Evolutionary conservation across 306 rosid species (phyloP).

Genomic region (Cucurbita pepo): DNA sequence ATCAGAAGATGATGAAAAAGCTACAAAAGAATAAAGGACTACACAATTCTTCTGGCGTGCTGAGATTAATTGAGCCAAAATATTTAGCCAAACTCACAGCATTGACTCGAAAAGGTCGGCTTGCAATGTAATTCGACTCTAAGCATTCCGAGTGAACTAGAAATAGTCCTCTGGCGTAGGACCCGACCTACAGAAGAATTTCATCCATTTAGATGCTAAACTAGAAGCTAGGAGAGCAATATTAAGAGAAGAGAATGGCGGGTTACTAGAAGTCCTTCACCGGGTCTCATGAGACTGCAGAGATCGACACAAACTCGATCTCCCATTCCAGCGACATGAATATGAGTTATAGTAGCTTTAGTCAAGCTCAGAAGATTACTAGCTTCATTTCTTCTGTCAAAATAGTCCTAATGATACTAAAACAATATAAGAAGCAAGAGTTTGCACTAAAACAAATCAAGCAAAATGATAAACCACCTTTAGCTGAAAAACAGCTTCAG

Average conservation of each 20-base stretch:
- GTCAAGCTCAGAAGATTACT: slow-evolving; percentile 50
- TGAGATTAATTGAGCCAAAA: not conserved
- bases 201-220: not conserved
- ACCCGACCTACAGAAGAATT: slow-evolving; percentile 45
- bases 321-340: slow-evolving; percentile 74
- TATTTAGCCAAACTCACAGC: slow-evolving; percentile 40
- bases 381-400: slow-evolving; percentile 61
- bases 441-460: not conserved
- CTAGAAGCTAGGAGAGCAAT: not conserved
- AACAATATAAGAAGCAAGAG: slow-evolving; percentile 22
- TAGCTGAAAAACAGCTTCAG: slow-evolving; percentile 51
- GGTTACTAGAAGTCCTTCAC: slow-evolving; percentile 87
- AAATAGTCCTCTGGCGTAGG: slow-evolving; percentile 81
- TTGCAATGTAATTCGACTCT: slow-evolving; percentile 81
- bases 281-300: slow-evolving; percentile 76
- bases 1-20: not conserved
- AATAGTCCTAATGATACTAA: slow-evolving; percentile 53
- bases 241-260: not conserved
- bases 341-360: slow-evolving; percentile 50
- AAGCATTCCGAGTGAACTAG: slow-evolving; percentile 89
- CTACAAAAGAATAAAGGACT: not conserved
- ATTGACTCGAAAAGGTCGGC: slow-evolving; percentile 89
- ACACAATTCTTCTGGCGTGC: not conserved
- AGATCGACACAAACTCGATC: slow-evolving; percentile 96
- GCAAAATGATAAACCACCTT: slow-evolving; percentile 40